Evolutionary conservation across 1,139 yeast species (phyloP).

Genomic region (Saccharomyces pastorianus): DNA sequence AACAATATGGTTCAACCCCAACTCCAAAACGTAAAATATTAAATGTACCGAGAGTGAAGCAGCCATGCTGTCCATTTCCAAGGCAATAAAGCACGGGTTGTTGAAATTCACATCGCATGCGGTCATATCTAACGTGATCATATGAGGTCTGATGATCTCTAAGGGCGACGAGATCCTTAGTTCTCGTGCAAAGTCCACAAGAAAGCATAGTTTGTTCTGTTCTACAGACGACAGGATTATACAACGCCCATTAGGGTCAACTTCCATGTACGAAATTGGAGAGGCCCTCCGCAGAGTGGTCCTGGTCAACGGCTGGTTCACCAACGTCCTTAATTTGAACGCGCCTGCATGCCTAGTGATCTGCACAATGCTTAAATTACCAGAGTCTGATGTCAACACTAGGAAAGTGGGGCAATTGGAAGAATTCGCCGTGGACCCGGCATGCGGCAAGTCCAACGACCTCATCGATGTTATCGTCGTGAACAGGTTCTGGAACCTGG

Average conservation of each 20-base stretch:
- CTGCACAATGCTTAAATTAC: constrained; percentile 54
- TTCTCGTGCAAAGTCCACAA: constrained; percentile 41
- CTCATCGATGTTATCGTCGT: constrained; percentile 51
- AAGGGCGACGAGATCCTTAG: constrained; percentile 62
- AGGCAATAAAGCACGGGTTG: constrained; percentile 74
- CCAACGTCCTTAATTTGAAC: constrained; percentile 41
- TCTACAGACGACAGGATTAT: constrained; percentile 66
- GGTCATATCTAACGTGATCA: constrained; percentile 46
- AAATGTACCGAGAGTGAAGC: constrained; percentile 33
- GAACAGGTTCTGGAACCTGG: constrained; percentile 42
- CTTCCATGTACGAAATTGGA: constrained; percentile 70
- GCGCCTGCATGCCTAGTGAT: constrained; percentile 28
- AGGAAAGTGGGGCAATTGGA: constrained; percentile 44
- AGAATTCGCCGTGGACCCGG: constrained; percentile 43
- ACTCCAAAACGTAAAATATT: constrained; percentile 71
- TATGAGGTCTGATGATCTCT: constrained; percentile 49
- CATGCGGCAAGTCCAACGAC: constrained; percentile 15
- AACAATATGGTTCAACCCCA: constrained; percentile 73
- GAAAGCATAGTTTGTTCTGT: constrained; percentile 59
- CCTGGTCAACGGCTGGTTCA: constrained; percentile 65
- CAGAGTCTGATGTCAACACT: constrained; percentile 76
- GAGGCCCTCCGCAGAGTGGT: constrained; percentile 66
- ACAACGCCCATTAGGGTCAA: constrained; percentile 70
- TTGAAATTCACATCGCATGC: constrained; percentile 71
- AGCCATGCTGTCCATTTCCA: constrained; percentile 48